phyloP scores from a whole-genome alignment of 371 early-diverging fungal genomes.

The Mortierella sp. region DNA sequence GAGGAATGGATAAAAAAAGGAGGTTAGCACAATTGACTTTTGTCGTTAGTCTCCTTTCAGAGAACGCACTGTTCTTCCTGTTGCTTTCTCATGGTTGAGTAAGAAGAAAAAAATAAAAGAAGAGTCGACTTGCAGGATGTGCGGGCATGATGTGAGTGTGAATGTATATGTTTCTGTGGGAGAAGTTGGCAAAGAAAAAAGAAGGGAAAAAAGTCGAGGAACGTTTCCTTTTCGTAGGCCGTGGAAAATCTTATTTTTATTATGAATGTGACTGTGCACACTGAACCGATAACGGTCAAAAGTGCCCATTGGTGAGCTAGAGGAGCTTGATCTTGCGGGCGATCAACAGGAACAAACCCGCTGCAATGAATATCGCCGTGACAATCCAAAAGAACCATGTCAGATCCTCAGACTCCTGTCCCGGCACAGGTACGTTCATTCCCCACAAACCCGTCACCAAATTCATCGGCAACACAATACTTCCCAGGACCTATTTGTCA shows the following conservation, averaged over 20 bases:
- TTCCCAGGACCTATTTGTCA: constrained; percentile 72
- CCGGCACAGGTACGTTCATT: constrained; percentile 91
- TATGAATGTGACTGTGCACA: neutral
- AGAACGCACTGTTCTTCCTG: neutral
- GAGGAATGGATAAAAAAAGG: neutral
- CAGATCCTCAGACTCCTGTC: constrained; percentile 72
- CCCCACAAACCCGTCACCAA: constrained; percentile 86
- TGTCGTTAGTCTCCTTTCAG: neutral
- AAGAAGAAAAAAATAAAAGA: neutral
- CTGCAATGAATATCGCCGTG: constrained; percentile 61
- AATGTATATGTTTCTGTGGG: neutral
- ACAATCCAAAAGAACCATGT: constrained; percentile 88
- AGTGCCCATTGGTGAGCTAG: neutral
- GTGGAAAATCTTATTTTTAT: constrained; percentile 1
- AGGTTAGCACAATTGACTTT: neutral
- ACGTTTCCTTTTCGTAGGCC: neutral
- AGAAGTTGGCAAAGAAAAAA: neutral
- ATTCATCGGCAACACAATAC: constrained; percentile 93
- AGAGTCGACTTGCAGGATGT: neutral
- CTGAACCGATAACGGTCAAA: neutral
- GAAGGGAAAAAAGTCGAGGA: neutral
- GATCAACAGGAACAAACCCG: constrained; percentile 36
- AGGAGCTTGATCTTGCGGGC: constrained; percentile 44
- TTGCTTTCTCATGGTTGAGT: neutral
- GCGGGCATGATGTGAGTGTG: neutral